Evolutionary conservation across 2,329 filamentous ascomycete genomes (phyloP), one percentile per base, ranked within the genome.

Genomic region (Exutisphaerella laricina): DNA sequence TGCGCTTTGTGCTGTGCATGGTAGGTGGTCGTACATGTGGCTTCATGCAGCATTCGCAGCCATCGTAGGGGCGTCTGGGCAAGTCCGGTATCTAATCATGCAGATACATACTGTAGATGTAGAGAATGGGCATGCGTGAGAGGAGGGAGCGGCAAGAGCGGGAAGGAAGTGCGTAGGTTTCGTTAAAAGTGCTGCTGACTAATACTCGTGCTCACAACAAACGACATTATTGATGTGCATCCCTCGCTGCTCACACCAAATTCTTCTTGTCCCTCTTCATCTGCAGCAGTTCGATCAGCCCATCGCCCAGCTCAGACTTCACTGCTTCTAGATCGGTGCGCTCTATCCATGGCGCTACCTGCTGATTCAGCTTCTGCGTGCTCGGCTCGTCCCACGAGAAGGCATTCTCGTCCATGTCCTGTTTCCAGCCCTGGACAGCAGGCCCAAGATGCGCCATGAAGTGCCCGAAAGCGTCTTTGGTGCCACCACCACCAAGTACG

Each of bases 341-440:
- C 10, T 39, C 32, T 10, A 42, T 37, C 13, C 40, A 47, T 12
- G 40, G 43, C 26, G 32, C 34, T 1, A 50, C 47, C 16, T 50
- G 21, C 4, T 50, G 34, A 12, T 17, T 41, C 17, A 50, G 29
- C 6, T 38, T 6, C 14, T 39, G 17, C 3, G 40, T 37, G 23
- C 47, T 38, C 12, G 31, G 13, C 17, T 50, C 38, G 9, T 17
- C 16, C 17, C 45, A 45, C 5, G 10, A 20, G 16, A 52, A 49
- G 9, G 31, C 41, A 18, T 52, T 39, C 25, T 46, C 49, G 9
- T 47, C 43, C 49, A 52, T 52, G 21, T 49, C 46, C 13, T 39
- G 26, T 22, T 47, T 45, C 49, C 49, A 52, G 0, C 31, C 43
- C 25, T 42, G 26, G 4, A 47, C 36, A 4, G 46, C 46, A 26